phyloP scores from a whole-genome alignment of 2,329 filamentous ascomycete genomes.

The Lachnellula cervina region DNA sequence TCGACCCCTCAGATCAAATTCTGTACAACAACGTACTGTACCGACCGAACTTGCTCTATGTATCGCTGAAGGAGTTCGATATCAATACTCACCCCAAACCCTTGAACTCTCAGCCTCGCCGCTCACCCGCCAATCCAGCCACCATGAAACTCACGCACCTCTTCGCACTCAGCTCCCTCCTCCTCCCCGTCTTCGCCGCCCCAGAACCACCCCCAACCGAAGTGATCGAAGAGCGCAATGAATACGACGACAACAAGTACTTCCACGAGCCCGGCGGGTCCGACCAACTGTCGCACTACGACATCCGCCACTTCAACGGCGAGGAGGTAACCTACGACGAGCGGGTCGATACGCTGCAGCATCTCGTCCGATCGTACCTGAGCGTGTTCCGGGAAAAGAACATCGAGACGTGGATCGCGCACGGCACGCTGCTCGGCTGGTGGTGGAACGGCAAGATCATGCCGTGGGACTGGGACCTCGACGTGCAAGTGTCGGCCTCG shows the following conservation, averaged over 20 bases:
- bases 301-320: constrained; percentile 61
- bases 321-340: constrained; percentile 59
- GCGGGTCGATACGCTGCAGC: constrained; percentile 59
- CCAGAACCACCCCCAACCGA: neutral
- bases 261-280: constrained; percentile 53
- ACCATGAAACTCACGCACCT: constrained; percentile 15
- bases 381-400: constrained; percentile 57
- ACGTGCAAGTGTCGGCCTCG: constrained; percentile 68
- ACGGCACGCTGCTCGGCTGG: constrained; percentile 80
- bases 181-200: constrained; percentile 5
- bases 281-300: constrained; percentile 66
- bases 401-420: constrained; percentile 80
- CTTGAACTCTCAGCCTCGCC: neutral
- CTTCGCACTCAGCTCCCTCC: constrained; percentile 8
- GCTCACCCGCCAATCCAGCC: neutral
- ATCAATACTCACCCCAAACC: neutral
- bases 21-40: neutral
- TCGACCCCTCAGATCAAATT: neutral
- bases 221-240: neutral
- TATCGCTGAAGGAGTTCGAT: neutral
- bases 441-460: constrained; percentile 80
- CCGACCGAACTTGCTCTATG: neutral
- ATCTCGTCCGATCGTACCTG: constrained; percentile 72
- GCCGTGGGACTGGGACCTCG: constrained; percentile 81
- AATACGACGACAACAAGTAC: constrained; percentile 24